These are phyloP conservation scores for Cryptosporidium felis DNA, from an alignment of 169 alveolate species.

Conservation along the genomic window DNA sequence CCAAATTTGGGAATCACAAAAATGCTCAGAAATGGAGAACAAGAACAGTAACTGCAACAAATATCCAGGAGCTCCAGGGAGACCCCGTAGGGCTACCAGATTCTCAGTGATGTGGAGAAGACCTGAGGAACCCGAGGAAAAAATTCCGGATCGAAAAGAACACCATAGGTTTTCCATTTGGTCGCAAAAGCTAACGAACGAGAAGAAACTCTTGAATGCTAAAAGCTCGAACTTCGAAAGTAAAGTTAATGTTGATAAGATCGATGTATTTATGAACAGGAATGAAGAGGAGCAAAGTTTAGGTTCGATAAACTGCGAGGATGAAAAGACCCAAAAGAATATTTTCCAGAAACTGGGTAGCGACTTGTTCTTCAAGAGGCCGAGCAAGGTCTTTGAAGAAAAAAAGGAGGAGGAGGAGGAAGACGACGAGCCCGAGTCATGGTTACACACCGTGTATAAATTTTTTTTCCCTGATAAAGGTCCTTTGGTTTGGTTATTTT, in stretches of 20 bases:
- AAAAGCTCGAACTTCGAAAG: constrained; percentile 6
- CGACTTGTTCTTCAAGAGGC: constrained; percentile 51
- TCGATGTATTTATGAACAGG: constrained; percentile 18
- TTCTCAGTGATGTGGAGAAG: constrained; percentile 44
- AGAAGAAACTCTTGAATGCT: background rate
- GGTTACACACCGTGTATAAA: background rate
- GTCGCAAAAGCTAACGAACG: constrained; percentile 3
- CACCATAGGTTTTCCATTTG: constrained; percentile 35
- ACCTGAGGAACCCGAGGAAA: constrained; percentile 27
- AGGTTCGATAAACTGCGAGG: background rate
- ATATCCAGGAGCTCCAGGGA: background rate
- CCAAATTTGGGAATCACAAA: background rate
- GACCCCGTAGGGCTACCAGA: constrained; percentile 24
- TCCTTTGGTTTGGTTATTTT: constrained; percentile 32
- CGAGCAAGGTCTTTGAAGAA: constrained; percentile 66
- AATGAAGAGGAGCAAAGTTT: constrained; percentile 25
- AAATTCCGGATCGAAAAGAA: background rate
- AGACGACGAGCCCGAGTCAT: constrained; percentile 51
- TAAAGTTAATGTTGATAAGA: constrained; percentile 17
- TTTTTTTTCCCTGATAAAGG: constrained; percentile 64
- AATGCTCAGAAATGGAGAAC: constrained; percentile 12
- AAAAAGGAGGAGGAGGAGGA: constrained; percentile 67
- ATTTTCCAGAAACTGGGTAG: constrained; percentile 59
- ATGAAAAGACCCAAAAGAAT: constrained; percentile 12
- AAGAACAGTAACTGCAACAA: background rate